Percentiles rank a stretch among this genome's conserved stretches.
Evolutionary conservation across 140 eudicot species (phyloP).

Genomic region (Oenanthe javanica): DNA sequence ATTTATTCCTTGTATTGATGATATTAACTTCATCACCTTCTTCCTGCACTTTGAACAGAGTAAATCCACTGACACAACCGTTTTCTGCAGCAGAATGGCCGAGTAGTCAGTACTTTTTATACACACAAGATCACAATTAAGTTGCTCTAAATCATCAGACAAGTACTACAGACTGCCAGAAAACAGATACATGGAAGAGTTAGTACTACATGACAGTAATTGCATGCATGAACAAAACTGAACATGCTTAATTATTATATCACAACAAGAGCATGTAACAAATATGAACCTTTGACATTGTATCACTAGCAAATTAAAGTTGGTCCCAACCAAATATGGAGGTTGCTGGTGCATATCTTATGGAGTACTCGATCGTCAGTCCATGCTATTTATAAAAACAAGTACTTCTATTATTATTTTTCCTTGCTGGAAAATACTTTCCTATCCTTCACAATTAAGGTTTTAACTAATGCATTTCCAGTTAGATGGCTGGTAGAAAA

Average conservation of each 20-base stretch:
- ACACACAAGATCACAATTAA: not conserved
- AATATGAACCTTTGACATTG: constrained; percentile 35
- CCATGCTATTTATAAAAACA: constrained; percentile 16
- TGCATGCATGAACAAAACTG: constrained; percentile 16
- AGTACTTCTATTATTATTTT: not conserved
- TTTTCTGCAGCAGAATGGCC: constrained; percentile 38
- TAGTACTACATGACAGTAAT: constrained; percentile 5
- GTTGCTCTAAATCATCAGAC: constrained; percentile 5
- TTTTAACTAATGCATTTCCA: constrained; percentile 22
- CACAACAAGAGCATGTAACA: constrained; percentile 5
- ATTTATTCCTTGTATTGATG: constrained; percentile 41
- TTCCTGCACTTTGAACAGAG: constrained; percentile 50
- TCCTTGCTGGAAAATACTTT: not conserved
- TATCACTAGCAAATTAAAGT: constrained; percentile 5
- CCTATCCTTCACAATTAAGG: constrained; percentile 1
- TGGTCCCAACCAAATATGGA: not conserved
- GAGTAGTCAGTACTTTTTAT: constrained; percentile 7
- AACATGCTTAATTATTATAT: not conserved
- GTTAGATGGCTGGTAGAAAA: constrained; percentile 18
- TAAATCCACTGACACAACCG: constrained; percentile 57
- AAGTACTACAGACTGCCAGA: constrained; percentile 19
- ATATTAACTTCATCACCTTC: constrained; percentile 47
- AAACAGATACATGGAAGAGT: not conserved
- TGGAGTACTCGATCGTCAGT: not conserved
- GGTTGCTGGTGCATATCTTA: constrained; percentile 13